Evolutionary conservation across 352 stramenopile genomes (phyloP), one percentile per base, ranked within the genome.

Genomic region (Pythium brassicae): DNA sequence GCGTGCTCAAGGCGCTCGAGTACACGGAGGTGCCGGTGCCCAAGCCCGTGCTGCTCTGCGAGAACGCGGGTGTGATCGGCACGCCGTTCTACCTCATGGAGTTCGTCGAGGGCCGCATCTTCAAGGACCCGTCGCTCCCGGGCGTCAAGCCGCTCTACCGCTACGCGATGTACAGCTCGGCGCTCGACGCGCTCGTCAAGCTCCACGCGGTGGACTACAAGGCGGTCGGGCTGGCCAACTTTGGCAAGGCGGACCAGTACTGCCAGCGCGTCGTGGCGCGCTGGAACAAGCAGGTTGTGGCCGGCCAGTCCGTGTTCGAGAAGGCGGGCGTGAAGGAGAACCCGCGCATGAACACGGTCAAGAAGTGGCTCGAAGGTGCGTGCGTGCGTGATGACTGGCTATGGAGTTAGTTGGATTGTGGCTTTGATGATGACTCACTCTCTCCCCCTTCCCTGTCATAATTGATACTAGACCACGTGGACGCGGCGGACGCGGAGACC

Each of bases 81-180:
- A 92, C 83, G 43, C 49, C 71, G 40, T 92, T 92, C 59, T 92
- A 90, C 72, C 69, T 92, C 53, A 92, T 92, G 83, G 75, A 92
- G 60, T 90, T 78, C 55, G 74, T 92, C 5, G 63, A 82, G 15
- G 83, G 83, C 40, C 78, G 83, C 37, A 78, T 90, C 52, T 92
- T 90, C 57, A 78, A 87, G 59, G 68, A 90, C 69, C 74, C 83
- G 45, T 66, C 71, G 62, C 69, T 92, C 14, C 72, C 65, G 9
- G 77, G 68, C 48, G 57, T 92, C 55, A 81, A 80, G 48, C 71
- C 76, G 20, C 72, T 89, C 66, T 72, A 94, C 59, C 76, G 83
- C 49, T 90, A 86, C 50, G 83, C 83, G 42, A 92, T 92, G 72
- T 89, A 90, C 73, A 86, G 72, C 57, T 83, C 79, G 22, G 74